Percentiles rank a stretch among this genome's conserved stretches.
These are phyloP conservation scores for Daldinia loculata DNA, from an alignment of 495 filamentous ascomycete genomes.

Conservation along the genomic window DNA sequence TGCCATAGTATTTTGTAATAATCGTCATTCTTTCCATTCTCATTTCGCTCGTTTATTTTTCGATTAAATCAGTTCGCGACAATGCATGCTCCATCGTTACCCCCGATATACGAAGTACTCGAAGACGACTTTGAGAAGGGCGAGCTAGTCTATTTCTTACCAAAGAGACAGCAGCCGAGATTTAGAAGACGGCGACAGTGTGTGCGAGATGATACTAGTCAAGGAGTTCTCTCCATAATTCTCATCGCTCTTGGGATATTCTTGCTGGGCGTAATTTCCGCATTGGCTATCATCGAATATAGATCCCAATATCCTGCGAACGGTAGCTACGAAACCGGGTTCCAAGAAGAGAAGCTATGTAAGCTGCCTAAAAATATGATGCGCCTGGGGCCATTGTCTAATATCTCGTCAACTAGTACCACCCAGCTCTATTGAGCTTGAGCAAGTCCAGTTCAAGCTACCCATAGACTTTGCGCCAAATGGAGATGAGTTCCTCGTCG, in stretches of 20 bases:
- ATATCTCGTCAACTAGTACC: neutral
- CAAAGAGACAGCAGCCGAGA: neutral
- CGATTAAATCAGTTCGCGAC: neutral
- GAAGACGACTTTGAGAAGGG: neutral
- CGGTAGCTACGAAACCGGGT: neutral
- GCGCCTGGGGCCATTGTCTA: neutral
- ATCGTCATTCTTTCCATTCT: neutral
- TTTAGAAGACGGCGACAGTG: neutral
- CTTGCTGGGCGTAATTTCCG: neutral
- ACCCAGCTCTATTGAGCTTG: neutral
- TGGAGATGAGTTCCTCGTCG: conserved; percentile 1
- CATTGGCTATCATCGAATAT: neutral
- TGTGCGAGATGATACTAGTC: neutral
- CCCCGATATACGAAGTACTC: neutral
- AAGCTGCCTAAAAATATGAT: neutral
- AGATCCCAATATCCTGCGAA: neutral
- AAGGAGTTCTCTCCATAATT: conserved; percentile 1
- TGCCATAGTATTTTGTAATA: neutral
- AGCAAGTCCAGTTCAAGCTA: conserved; percentile 6
- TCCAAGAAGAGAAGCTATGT: neutral
- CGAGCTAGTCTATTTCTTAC: neutral
- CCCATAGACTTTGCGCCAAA: neutral
- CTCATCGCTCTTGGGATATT: neutral
- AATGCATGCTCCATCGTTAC: neutral
- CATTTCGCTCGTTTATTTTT: neutral